A percentile compares a stretch with the other conserved stretches of the same genome.
These are phyloP conservation scores for Atkinsonella hypoxylon DNA, from an alignment of 2,329 filamentous ascomycete species.

Conservation along the genomic window DNA sequence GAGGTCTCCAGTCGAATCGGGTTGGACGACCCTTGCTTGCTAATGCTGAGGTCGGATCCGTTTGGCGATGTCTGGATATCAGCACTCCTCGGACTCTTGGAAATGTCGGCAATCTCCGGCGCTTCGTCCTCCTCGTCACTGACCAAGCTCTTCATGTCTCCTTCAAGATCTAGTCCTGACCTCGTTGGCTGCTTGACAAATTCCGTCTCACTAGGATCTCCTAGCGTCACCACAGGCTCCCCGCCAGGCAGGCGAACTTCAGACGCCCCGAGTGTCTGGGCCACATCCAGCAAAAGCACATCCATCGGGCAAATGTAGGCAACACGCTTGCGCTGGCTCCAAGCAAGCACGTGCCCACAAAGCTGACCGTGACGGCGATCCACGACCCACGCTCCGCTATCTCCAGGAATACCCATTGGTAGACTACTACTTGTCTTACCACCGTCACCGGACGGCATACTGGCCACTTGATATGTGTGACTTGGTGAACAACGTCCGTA, in stretches of 20 bases:
- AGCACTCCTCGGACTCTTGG: slow-evolving; percentile 6
- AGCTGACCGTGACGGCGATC: slow-evolving; percentile 67
- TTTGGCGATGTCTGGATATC: neutral
- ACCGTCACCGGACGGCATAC: slow-evolving; percentile 16
- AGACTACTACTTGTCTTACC: slow-evolving; percentile 11
- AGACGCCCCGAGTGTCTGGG: slow-evolving; percentile 58
- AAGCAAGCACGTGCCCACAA: slow-evolving; percentile 83
- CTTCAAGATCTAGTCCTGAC: slow-evolving; percentile 6
- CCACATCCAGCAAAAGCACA: slow-evolving; percentile 74
- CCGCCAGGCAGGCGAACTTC: slow-evolving; percentile 61
- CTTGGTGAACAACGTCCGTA: slow-evolving; percentile 73
- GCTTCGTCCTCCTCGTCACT: slow-evolving; percentile 17
- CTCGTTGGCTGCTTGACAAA: neutral
- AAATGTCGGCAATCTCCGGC: neutral
- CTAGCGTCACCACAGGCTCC: slow-evolving; percentile 25
- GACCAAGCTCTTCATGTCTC: slow-evolving; percentile 17
- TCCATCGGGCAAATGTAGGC: slow-evolving; percentile 97
- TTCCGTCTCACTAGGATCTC: slow-evolving; percentile 7
- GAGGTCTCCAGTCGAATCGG: slow-evolving; percentile 17
- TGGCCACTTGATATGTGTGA: slow-evolving; percentile 51
- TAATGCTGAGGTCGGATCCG: slow-evolving; percentile 2
- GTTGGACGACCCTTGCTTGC: slow-evolving; percentile 14
- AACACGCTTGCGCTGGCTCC: slow-evolving; percentile 66
- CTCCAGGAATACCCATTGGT: slow-evolving; percentile 62
- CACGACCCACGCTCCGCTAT: slow-evolving; percentile 88